A percentile compares a stretch with the other conserved stretches of the same genome.
Conservation (phyloP, 495 filamentous ascomycete species). For the Xeromyces bisporus region DNA sequence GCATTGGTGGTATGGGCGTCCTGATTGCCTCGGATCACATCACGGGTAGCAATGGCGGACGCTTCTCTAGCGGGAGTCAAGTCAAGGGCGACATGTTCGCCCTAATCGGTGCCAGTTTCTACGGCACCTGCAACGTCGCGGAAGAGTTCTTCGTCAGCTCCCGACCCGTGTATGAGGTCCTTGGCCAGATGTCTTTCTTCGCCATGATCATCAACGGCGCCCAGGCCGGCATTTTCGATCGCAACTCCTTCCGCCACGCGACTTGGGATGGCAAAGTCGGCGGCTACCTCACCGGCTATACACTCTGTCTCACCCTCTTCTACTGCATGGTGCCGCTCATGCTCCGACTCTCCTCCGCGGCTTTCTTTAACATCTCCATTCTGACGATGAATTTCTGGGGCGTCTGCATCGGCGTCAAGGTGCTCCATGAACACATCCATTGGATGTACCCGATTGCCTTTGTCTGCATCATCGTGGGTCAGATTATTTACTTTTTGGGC, state of each 20-base stretch:
- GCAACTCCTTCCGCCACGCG: slow-evolving; percentile 44
- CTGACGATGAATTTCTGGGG: slow-evolving; percentile 97
- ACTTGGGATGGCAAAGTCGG: slow-evolving; percentile 51
- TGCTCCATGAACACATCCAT: slow-evolving; percentile 68
- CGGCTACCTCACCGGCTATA: slow-evolving; percentile 78
- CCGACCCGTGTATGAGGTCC: slow-evolving; percentile 78
- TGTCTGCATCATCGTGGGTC: slow-evolving; percentile 69
- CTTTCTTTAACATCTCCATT: slow-evolving; percentile 92
- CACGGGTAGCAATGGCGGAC: slow-evolving; percentile 46
- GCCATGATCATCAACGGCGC: slow-evolving; percentile 82
- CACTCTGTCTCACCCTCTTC: slow-evolving; percentile 63
- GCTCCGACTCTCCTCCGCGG: slow-evolving; percentile 73
- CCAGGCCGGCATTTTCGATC: slow-evolving; percentile 82
- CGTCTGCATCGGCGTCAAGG: slow-evolving; percentile 69
- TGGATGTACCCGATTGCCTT: slow-evolving; percentile 94
- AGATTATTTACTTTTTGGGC: slow-evolving; percentile 68
- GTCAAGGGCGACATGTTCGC: slow-evolving; percentile 82
- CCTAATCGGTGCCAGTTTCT: slow-evolving; percentile 73
- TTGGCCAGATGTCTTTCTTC: slow-evolving; percentile 80
- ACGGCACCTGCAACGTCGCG: slow-evolving; percentile 75
- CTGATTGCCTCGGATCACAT: slow-evolving; percentile 80
- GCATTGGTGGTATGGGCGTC: slow-evolving; percentile 82
- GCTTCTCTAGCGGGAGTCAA: slow-evolving; percentile 2
- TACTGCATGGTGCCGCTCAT: slow-evolving; percentile 76
- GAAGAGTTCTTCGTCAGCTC: slow-evolving; percentile 89